A percentile compares a stretch with the other conserved stretches of the same genome.
phyloP scores from a whole-genome alignment of 306 rosid species.

The Inga laurina region DNA sequence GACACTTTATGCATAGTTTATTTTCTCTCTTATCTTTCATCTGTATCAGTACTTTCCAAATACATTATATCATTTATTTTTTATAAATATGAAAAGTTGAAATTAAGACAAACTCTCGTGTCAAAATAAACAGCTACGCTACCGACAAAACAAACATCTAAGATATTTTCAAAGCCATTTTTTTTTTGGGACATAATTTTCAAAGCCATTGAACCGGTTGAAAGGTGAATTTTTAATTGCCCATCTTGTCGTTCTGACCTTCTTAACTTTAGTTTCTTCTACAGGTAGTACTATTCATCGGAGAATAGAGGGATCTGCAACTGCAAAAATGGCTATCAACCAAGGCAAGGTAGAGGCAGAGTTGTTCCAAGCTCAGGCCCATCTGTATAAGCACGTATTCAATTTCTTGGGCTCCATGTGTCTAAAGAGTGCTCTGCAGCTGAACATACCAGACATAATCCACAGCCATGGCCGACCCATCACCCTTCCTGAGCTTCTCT shows the following conservation, averaged over 20 bases:
- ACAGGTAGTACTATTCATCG: not conserved
- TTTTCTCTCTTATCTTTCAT: no score
- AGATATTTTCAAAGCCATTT: no score
- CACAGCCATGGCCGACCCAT: slow-evolving; percentile 18
- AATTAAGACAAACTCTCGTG: not conserved
- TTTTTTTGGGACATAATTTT: no score
- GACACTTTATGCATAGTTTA: not conserved
- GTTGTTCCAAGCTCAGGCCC: slow-evolving; percentile 12
- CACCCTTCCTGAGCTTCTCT: slow-evolving; percentile 9
- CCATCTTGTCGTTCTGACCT: not conserved
- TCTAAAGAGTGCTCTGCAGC: not conserved
- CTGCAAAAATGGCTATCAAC: not conserved
- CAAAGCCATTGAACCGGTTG: no score
- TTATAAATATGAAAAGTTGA: not conserved
- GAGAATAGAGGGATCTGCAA: not conserved
- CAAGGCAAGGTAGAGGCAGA: not conserved
- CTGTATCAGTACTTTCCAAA: not conserved
- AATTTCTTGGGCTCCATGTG: not conserved
- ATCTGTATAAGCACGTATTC: not conserved
- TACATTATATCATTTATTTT: not conserved
- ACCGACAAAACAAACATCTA: not conserved
- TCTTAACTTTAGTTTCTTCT: not conserved
- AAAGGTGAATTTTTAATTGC: not conserved
- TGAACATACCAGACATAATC: slow-evolving; percentile 1
- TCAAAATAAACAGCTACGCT: not conserved